These are phyloP conservation scores for Blumeria graminis DNA, from an alignment of 2,329 filamentous ascomycete species.

Conservation along the genomic window DNA sequence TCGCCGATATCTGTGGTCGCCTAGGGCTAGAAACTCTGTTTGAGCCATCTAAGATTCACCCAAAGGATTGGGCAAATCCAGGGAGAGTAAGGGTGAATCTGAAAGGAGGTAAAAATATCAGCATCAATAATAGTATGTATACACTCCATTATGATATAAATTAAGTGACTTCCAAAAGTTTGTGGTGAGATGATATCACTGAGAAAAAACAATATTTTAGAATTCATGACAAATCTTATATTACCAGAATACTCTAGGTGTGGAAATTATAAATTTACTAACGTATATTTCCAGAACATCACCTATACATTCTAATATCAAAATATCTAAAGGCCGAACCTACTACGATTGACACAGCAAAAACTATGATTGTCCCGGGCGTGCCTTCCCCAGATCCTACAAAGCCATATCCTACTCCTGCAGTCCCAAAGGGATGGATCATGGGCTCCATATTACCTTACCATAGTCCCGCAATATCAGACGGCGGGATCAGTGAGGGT, in stretches of 20 bases:
- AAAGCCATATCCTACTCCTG: constrained; percentile 45
- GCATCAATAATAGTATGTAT: constrained; percentile 38
- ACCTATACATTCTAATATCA: constrained; percentile 63
- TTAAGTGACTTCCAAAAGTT: too few species aligned
- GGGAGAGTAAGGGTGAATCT: constrained; percentile 65
- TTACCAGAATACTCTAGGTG: not conserved
- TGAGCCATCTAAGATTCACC: constrained; percentile 79
- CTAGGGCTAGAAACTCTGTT: constrained; percentile 53
- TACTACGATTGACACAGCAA: constrained; percentile 45
- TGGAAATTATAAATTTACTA: not conserved
- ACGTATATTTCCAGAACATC: constrained; percentile 35
- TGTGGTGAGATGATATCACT: too few species aligned
- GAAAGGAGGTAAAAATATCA: constrained; percentile 29
- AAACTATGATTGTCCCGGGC: constrained; percentile 49
- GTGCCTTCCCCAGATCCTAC: constrained; percentile 34
- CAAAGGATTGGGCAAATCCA: constrained; percentile 94
- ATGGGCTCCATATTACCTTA: constrained; percentile 64
- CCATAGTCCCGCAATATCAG: constrained; percentile 70
- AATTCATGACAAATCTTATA: too few species aligned
- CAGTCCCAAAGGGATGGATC: constrained; percentile 76
- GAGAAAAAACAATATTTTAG: too few species aligned
- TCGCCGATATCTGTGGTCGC: constrained; percentile 59
- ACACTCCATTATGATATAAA: too few species aligned
- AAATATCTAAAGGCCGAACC: constrained; percentile 55
- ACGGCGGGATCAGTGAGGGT: constrained; percentile 84